Conservation (phyloP, 2,329 filamentous ascomycete genomes). For the Tolypocladium capitatum region DNA sequence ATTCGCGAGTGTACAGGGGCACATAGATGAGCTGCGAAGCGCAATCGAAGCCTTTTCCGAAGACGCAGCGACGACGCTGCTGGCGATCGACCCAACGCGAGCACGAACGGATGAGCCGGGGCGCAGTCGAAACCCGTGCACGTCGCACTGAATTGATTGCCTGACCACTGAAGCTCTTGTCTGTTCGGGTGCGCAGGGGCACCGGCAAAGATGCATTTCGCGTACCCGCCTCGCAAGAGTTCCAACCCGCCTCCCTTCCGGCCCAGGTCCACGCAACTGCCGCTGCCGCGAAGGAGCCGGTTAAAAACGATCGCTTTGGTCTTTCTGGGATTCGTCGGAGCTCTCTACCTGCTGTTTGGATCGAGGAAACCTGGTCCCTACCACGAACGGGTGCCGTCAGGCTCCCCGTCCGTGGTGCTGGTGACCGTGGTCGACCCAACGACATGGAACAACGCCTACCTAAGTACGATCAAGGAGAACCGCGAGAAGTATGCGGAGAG, state of each 20-base stretch:
- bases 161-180: neutral
- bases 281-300: conserved; percentile 47
- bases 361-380: conserved; percentile 15
- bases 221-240: conserved; percentile 73
- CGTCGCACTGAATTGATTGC: neutral
- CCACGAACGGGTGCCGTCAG: conserved; percentile 29
- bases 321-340: conserved; percentile 37
- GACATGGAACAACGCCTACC: conserved; percentile 51
- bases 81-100: neutral
- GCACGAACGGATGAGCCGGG: conserved; percentile 1
- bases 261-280: conserved; percentile 40
- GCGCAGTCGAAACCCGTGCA: neutral
- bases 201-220: conserved; percentile 62
- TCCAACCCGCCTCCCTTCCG: conserved; percentile 63
- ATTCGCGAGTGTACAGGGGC: neutral
- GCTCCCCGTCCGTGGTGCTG: conserved; percentile 54
- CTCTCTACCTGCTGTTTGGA: conserved; percentile 47
- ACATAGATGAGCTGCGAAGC: neutral
- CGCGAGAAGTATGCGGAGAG: conserved; percentile 69
- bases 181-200: neutral
- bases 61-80: neutral
- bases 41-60: neutral
- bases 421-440: conserved; percentile 71
- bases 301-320: conserved; percentile 44
- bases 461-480: conserved; percentile 66